These are phyloP conservation scores for Eimeria acervulina DNA, from an alignment of 169 alveolate genomes.

Conservation along the genomic window DNA sequence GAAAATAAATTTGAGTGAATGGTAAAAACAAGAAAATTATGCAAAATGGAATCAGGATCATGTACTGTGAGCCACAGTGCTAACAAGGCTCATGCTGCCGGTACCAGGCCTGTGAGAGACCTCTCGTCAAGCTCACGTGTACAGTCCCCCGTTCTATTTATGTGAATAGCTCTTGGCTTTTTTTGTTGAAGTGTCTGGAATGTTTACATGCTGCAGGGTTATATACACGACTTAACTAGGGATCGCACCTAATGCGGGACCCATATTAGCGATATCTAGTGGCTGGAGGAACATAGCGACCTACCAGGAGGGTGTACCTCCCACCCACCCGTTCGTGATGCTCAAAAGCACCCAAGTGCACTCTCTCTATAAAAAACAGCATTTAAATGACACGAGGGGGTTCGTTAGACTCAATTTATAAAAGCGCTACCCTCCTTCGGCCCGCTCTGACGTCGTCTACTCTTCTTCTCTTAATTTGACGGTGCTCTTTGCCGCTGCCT, in stretches of 20 bases:
- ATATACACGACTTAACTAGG: constrained; percentile 17
- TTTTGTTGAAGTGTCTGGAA: constrained; percentile 22
- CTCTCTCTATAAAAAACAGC: constrained; percentile 26
- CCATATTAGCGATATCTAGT: constrained; percentile 26
- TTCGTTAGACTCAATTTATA: constrained; percentile 61
- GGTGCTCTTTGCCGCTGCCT: constrained; percentile 79
- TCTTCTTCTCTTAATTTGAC: constrained; percentile 67
- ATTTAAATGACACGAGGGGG: constrained; percentile 76
- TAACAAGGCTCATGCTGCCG: constrained; percentile 30
- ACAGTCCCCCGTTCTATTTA: constrained; percentile 23
- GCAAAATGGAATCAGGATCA: neutral
- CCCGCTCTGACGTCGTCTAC: constrained; percentile 62
- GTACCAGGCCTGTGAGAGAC: constrained; percentile 35
- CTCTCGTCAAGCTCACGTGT: constrained; percentile 30
- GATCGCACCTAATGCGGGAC: constrained; percentile 40
- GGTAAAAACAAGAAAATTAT: neutral
- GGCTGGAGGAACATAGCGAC: constrained; percentile 64
- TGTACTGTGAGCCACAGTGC: constrained; percentile 13
- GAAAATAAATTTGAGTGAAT: neutral
- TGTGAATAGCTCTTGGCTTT: neutral
- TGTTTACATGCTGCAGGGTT: neutral
- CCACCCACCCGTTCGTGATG: constrained; percentile 76
- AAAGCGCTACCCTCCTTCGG: constrained; percentile 56
- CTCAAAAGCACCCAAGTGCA: constrained; percentile 69
- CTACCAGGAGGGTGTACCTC: constrained; percentile 80